Evolutionary conservation across 768 basidiomycete genomes (phyloP), one percentile per base, ranked within the genome.

Genomic region (Naganishia vishniacii): DNA sequence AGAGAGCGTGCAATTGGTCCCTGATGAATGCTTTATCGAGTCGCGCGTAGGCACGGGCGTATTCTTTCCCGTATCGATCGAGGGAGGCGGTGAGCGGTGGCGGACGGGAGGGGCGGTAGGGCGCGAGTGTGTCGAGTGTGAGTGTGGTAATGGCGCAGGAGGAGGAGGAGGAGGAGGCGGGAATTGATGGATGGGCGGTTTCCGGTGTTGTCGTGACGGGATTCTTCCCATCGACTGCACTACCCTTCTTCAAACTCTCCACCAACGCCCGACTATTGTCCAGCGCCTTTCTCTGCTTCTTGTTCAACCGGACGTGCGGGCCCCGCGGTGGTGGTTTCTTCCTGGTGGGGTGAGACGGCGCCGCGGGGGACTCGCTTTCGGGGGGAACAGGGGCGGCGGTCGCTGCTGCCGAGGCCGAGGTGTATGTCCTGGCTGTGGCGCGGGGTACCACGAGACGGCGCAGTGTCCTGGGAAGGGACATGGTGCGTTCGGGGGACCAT

Each of bases 11-110:
- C 4, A 56, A 34, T n/a, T 56, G 53, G 37, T 56, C 53, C 4
- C 53, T 26, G 23, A 56, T n/a, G 25, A 56, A 56, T 3, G 53
- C 53, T 34, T 56, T 56, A 25, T 56, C 53, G 23, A 56, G 20
- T 18, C 53, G 53, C 25, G 32, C 32, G n/a, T 37, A 56, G 20
- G 53, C 53, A 20, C 53, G 32, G 23, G 16, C 25, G 53, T 56
- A 56, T 16, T 37, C 53, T n/a, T 26, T 37, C 20, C 34, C 40
- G 37, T 56, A 56, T 20, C 26, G n/a, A 34, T 56, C 53, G 37
- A 56, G 32, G 23, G n/a, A 23, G 3, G 53, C 53, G 31, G n/a
- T n/a, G 13, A 56, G 37, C 11, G 53, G 53, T 8, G 53, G 53
- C 4, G 53, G 26, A 25, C 53, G 32, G 11, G 53, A 9, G 11